Base-by-base conservation (phyloP, 2,329 filamentous ascomycete genomes). In the Fusarium verrucosum region DNA sequence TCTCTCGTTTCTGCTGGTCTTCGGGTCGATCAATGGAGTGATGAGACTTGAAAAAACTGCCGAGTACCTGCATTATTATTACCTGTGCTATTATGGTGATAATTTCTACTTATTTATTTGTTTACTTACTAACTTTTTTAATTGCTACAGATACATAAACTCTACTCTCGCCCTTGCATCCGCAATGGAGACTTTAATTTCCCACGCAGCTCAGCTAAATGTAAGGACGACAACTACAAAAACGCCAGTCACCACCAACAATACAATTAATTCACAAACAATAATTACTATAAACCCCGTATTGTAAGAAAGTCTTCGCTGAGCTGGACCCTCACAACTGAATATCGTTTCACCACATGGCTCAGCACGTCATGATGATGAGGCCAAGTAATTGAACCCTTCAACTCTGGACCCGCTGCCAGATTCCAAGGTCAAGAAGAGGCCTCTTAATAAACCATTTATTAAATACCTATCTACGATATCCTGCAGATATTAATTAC, bases 321-420 rank as follows among this genome's bases (percentile, higher is more conserved):
- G n/a, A n/a, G 6, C n/a, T 14, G 19, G 13, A 20, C 17, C 30
- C 43, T 41, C 22, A 26, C 22, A 16, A 37, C 49, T 17, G 6
- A n/a, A n/a, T n/a, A n/a, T 40, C 52, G 51, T 63, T 63, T 63
- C 52, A 63, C 45, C 11, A 58, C 26, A 19, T 38, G 42, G 35
- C 17, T 14, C 36, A 32, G 36, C 20, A 66, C 62, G 62, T 63
- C 62, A 66, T 63, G 42, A 28, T 66, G 62, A 66, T 66, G 43
- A 46, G 26, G 62, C 35, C 49, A 53, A 62, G 53, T 33, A 50
- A 63, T 59, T 44, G 38, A 46, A 28, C 23, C 30, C 33, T 38
- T 50, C 49, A 43, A 11, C 25, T 23, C 17, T 20, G 37, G 37
- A 33, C 37, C 25, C 57, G 20, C 57, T 20, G 13, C 30, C 25